Evolutionary conservation across 2,329 filamentous ascomycete genomes (phyloP).

Genomic region (Elsinoe australis): DNA sequence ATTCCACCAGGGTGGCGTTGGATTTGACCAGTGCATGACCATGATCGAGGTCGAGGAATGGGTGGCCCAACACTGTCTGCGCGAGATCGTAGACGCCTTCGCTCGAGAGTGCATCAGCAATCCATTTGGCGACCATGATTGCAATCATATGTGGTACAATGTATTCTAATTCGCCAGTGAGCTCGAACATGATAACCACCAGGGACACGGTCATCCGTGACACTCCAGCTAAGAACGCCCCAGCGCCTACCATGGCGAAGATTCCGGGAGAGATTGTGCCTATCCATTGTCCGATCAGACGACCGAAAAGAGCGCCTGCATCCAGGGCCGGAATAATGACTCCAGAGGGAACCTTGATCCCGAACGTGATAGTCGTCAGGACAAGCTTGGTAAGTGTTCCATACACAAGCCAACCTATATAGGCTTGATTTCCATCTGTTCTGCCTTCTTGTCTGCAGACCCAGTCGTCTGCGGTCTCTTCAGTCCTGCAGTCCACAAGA

Average conservation of each 20-base stretch:
- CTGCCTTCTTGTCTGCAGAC: constrained; percentile 45
- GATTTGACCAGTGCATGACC: constrained; percentile 38
- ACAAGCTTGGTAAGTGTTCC: constrained; percentile 49
- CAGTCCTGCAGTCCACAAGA: constrained; percentile 46
- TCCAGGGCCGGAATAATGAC: constrained; percentile 55
- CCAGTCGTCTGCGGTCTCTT: constrained; percentile 34
- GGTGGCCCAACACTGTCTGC: constrained; percentile 52
- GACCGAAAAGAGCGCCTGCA: constrained; percentile 51
- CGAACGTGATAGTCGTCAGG: constrained; percentile 52
- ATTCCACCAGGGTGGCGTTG: constrained; percentile 35
- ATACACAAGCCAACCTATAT: constrained; percentile 46
- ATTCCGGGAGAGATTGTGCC: constrained; percentile 48
- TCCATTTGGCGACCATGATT: constrained; percentile 53
- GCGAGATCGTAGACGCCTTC: constrained; percentile 54
- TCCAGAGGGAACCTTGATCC: constrained; percentile 53
- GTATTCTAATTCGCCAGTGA: constrained; percentile 53
- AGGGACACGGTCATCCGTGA: constrained; percentile 53
- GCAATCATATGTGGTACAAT: constrained; percentile 53
- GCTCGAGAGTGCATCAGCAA: constrained; percentile 46
- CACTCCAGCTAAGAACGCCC: constrained; percentile 52
- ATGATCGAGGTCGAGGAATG: constrained; percentile 49
- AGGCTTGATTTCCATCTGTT: constrained; percentile 32
- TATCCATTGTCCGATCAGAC: constrained; percentile 43
- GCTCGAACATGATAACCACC: constrained; percentile 55
- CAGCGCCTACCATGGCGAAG: constrained; percentile 54